These are phyloP conservation scores for Rhododendron mucronatum DNA, from an alignment of 148 eudicot genomes.

Conservation along the genomic window DNA sequence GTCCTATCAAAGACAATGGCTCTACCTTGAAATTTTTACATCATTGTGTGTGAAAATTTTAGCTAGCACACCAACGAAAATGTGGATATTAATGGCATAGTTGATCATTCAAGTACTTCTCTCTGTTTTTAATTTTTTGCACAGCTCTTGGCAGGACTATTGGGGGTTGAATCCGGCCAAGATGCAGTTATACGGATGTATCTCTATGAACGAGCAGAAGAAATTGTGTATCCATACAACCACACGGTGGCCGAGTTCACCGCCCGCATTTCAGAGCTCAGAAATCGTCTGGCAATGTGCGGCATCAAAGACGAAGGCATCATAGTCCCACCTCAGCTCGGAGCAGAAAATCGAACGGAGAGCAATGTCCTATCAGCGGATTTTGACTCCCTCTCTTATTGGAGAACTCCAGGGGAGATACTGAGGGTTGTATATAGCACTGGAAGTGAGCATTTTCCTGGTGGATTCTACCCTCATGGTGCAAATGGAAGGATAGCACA, in stretches of 20 bases:
- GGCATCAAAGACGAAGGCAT: slow-evolving; percentile 82
- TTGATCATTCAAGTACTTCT: too few relatives aligned
- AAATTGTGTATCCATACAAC: slow-evolving; percentile 45
- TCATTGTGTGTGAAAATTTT: too few relatives aligned
- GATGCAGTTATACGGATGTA: slow-evolving; percentile 60
- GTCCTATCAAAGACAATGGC: too few relatives aligned
- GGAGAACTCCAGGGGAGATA: slow-evolving; percentile 53
- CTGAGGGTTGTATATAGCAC: slow-evolving; percentile 49
- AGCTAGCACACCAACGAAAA: too few relatives aligned
- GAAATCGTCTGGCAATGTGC: slow-evolving; percentile 54
- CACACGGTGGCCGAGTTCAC: slow-evolving; percentile 72
- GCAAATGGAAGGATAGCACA: slow-evolving; percentile 55
- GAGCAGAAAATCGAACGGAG: slow-evolving; percentile 43
- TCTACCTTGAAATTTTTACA: too few relatives aligned
- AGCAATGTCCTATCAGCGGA: slow-evolving; percentile 57
- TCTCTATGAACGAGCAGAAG: slow-evolving; percentile 44
- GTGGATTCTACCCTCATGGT: slow-evolving; percentile 76
- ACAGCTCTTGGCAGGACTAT: slow-evolving; percentile 66
- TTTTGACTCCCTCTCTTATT: slow-evolving; percentile 45
- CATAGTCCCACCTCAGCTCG: slow-evolving; percentile 43
- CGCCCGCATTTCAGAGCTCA: slow-evolving; percentile 37
- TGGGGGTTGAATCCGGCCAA: slow-evolving; percentile 79
- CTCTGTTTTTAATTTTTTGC: too few relatives aligned
- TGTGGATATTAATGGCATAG: too few relatives aligned
- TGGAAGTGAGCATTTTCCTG: slow-evolving; percentile 55